Evolutionary conservation across 129 eudicot genomes (phyloP), one percentile per base, ranked within the genome.

Genomic region (Solidago caesia): DNA sequence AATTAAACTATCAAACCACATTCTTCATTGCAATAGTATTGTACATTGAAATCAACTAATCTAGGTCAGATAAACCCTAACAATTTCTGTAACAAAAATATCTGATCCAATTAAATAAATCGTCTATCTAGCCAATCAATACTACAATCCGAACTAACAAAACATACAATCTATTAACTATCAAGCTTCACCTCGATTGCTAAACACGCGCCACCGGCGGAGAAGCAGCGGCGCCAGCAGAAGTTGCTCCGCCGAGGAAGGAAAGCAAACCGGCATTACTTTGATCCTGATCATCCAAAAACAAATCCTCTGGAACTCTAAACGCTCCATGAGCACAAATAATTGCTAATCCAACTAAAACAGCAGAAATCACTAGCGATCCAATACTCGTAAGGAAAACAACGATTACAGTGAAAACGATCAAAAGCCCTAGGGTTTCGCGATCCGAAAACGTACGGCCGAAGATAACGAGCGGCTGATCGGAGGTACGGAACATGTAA

Each of bases 301-400:
- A 89, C 68, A 91, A 72, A 68, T 91, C 97, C 73, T 89, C 97
- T 5, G 96, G 96, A 55, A 75, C 82, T 73, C 85, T 82, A 70
- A 91, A 88, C n/a, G 92, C 96, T 15, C 96, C 96, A 76, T 91
- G 97, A 16, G 79, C 84, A 9, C 85, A 82, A 14, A 91, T 86
- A n/a, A 86, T 73, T 4, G 75, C 86, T 2, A 85, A 59, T 33
- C 97, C 97, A 42, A 89, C 81, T 48, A 91, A 70, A 57, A 85
- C 46, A 0, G 92, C 89, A 2, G 97, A 88, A 45, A 91, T 89
- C 75, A 91, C 68, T 41, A 91, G 63, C 65, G 88, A 86, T 56
- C 97, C 97, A 7, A 91, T 90, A 68, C 85, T 80, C 27, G 96
- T 88, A 45, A 88, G 70, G 49, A 91, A 91, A 15, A 91, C 90